Evolutionary conservation across 1,284 basidiomycete genomes (phyloP).

Genomic region (Schizopora paradoxa): DNA sequence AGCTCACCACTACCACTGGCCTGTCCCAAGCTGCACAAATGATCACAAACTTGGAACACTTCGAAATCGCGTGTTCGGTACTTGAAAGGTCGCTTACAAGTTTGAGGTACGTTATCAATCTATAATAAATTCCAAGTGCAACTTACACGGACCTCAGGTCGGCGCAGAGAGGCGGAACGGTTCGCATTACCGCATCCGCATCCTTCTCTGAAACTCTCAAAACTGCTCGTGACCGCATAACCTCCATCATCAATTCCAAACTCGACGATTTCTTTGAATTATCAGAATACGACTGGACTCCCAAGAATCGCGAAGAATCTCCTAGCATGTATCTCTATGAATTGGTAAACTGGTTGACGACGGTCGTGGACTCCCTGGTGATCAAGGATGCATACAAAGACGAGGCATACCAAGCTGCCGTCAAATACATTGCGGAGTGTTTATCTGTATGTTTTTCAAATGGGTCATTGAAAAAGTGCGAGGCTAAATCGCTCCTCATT

Average conservation of each 20-base stretch:
- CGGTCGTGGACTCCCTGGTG: slow-evolving; percentile 90
- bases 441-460: slow-evolving; percentile 61
- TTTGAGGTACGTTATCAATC: slow-evolving; percentile 47
- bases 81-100: slow-evolving; percentile 84
- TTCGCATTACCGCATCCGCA: slow-evolving; percentile 60
- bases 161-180: slow-evolving; percentile 77
- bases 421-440: slow-evolving; percentile 80
- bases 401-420: slow-evolving; percentile 81
- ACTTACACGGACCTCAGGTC: slow-evolving; percentile 41
- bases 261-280: slow-evolving; percentile 96
- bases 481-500: neutral
- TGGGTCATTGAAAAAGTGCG: neutral
- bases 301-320: slow-evolving; percentile 55
- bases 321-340: slow-evolving; percentile 94
- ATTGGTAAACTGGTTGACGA: slow-evolving; percentile 93
- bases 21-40: slow-evolving; percentile 95
- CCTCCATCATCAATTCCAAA: slow-evolving; percentile 82
- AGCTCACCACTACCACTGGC: slow-evolving; percentile 70
- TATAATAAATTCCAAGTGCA: neutral
- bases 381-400: slow-evolving; percentile 84
- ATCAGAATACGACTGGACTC: slow-evolving; percentile 93
- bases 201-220: slow-evolving; percentile 70
- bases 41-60: slow-evolving; percentile 90
- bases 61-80: slow-evolving; percentile 81
- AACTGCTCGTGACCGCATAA: slow-evolving; percentile 75